Base-by-base conservation (phyloP, 306 rosid genomes). In the Sicyos baderoa region DNA sequence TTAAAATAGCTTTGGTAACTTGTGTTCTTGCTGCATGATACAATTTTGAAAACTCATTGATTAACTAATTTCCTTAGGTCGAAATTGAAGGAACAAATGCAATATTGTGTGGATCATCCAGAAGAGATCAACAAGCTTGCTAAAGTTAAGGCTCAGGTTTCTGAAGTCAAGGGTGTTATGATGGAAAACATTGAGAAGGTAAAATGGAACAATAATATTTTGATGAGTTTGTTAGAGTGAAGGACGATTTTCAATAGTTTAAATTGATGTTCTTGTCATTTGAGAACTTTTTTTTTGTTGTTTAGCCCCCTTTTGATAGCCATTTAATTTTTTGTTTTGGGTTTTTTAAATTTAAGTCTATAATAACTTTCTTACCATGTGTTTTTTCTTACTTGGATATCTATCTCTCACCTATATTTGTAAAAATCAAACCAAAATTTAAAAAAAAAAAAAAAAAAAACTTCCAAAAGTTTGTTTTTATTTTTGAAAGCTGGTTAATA, bases 111-210 rank as follows among this genome's bases (percentile, higher is more conserved):
- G 71, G 97, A 93, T 75, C 94, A 93, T 75, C 97, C 99, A 1
- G 99, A 93, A 76, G 99, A 93, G 88, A 93, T 93, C 50, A 93
- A 72, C 85, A 93, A 93, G 79, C 93, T 93, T 76, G 96, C 97
- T 6, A 93, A 88, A 85, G 99, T 93, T 75, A 90, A 93, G 83
- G 96, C 97, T 75, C 99, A 93, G 75, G 97, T 93, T 75, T 76
- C 99, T 76, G 99, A 93, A 85, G 99, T 93, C 49, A 93, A 89
- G 85, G 97, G 97, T 80, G 99, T 93, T 57, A 93, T 93, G 99
- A 90, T 93, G 99, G 99, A 93, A 76, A 93, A 93, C 76, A 93
- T 93, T 73, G 99, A 90, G 74, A 90, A 93, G 94, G 97, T 76
- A 72, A 64, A 64, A 25, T 64, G 52, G 67, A 0, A 22, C 35